These are phyloP conservation scores for Cyanodermella asteris DNA, from an alignment of 2,329 filamentous ascomycete genomes.

Conservation along the genomic window DNA sequence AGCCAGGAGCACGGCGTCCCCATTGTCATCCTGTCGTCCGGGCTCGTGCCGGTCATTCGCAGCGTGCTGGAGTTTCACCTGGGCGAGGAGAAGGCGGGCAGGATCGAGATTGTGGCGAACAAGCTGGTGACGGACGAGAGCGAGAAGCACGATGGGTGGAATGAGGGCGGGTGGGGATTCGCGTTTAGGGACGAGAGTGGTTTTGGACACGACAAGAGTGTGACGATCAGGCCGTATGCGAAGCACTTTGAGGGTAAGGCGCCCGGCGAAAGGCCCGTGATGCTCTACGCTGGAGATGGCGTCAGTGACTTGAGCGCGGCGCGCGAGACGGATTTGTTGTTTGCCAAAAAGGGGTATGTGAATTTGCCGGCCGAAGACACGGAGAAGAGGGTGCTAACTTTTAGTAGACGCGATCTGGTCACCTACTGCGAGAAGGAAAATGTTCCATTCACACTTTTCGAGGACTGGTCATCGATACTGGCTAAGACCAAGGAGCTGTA, in stretches of 20 bases:
- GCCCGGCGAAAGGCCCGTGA: conserved; percentile 44
- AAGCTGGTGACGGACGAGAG: conserved; percentile 56
- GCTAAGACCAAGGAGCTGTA: conserved; percentile 54
- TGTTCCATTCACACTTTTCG: conserved; percentile 72
- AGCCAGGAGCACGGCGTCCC: conserved; percentile 62
- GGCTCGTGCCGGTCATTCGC: conserved; percentile 81
- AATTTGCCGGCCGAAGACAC: background rate
- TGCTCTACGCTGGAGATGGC: conserved; percentile 91
- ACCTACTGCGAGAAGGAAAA: conserved; percentile 66
- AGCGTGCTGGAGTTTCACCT: conserved; percentile 61
- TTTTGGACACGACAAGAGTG: conserved; percentile 93
- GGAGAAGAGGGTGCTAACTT: background rate
- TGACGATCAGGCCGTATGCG: conserved; percentile 75
- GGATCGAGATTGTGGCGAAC: conserved; percentile 84
- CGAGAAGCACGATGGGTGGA: too few species aligned
- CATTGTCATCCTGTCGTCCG: conserved; percentile 74
- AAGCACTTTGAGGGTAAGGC: conserved; percentile 33
- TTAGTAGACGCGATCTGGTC: conserved; percentile 55
- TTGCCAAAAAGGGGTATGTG: conserved; percentile 70
- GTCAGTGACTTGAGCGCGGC: conserved; percentile 84
- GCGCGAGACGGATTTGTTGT: conserved; percentile 76
- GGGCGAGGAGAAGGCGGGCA: conserved; percentile 52
- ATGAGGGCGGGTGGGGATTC: conserved; percentile 73
- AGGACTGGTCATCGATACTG: conserved; percentile 63
- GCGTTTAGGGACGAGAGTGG: conserved; percentile 68